A percentile compares a stretch with the other conserved stretches of the same genome.
These are phyloP conservation scores for bread wheat (Triticum aestivum) DNA, from an alignment of 176 grass and related monocot species.

Conservation along the genomic window IWGSC_CS_RefSeq_v2.1 NC_057814.1:137317609-137318108, in stretches of 20 bases:
- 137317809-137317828: neutral
- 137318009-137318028: constrained; percentile 1
- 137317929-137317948: neutral
- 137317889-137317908: neutral
- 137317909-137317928: neutral
- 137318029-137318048: neutral
- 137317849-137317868: neutral
- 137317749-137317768: neutral
- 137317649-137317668: neutral
- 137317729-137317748: neutral
- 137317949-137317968: constrained; percentile 21
- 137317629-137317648: neutral
- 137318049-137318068: neutral
- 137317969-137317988: neutral
- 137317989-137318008: neutral
- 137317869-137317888: neutral
- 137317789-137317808: neutral
- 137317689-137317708: neutral
- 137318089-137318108: neutral
- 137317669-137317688: neutral
- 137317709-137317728: neutral
- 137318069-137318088: neutral
- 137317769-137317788: neutral
- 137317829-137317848: neutral
- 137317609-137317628: neutral